Percentiles rank a stretch among this genome's conserved stretches.
Evolutionary conservation across 441 rosid genomes (phyloP).

Genomic region (Pelargonium cotyledonis): DNA sequence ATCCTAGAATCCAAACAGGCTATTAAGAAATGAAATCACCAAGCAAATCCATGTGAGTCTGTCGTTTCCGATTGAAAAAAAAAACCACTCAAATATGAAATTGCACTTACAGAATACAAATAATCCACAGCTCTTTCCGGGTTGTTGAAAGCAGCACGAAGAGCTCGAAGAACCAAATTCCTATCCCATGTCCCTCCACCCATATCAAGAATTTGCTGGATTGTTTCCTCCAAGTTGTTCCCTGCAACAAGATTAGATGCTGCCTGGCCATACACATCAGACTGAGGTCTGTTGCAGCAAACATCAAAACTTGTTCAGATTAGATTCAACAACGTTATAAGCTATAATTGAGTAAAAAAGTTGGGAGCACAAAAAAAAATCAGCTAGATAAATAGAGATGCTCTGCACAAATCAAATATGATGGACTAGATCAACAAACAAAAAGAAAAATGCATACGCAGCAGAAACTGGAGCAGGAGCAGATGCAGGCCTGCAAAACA

Average conservation of each 20-base stretch:
- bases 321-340: no score
- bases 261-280: constrained; percentile 69
- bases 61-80: no score
- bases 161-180: constrained; percentile 74
- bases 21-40: background rate
- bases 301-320: background rate
- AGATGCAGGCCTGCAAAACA: constrained; percentile 32
- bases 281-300: constrained; percentile 40
- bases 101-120: constrained; percentile 58
- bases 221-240: constrained; percentile 61
- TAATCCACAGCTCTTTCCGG: constrained; percentile 98
- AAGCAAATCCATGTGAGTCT: no score
- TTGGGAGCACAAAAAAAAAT: background rate
- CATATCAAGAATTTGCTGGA: constrained; percentile 90
- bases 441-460: constrained; percentile 17
- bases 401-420: background rate
- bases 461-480: constrained; percentile 23
- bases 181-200: constrained; percentile 95
- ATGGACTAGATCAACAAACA: background rate
- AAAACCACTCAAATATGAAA: background rate
- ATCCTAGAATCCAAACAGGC: background rate
- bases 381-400: no score
- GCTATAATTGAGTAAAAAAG: background rate
- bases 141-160: constrained; percentile 88
- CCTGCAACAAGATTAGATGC: constrained; percentile 89